phyloP scores from a whole-genome alignment of 129 eudicot genomes.

The Centella asiatica region DNA sequence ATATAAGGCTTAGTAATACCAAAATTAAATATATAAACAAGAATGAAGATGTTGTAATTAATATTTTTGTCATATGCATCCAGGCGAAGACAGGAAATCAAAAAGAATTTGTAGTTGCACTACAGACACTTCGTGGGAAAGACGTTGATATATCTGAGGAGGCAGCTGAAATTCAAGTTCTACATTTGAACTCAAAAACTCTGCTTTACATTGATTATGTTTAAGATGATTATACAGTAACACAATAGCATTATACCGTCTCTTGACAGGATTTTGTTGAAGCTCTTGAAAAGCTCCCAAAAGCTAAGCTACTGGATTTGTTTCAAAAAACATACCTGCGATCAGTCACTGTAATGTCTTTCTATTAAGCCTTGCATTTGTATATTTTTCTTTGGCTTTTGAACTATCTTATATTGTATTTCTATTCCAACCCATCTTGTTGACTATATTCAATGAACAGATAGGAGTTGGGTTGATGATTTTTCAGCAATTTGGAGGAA shows the following conservation, averaged over 20 bases:
- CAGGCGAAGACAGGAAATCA: slow-evolving; percentile 55
- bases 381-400: background rate
- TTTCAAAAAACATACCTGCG: slow-evolving; percentile 41
- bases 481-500: slow-evolving; percentile 65
- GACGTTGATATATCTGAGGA: slow-evolving; percentile 47
- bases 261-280: slow-evolving; percentile 39
- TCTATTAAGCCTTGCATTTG: background rate
- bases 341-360: slow-evolving; percentile 39
- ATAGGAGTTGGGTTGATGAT: slow-evolving; percentile 68
- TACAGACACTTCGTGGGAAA: slow-evolving; percentile 45
- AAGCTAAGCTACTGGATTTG: slow-evolving; percentile 37
- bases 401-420: background rate
- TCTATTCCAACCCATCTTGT: slow-evolving; percentile 8
- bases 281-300: slow-evolving; percentile 44
- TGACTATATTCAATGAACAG: slow-evolving; percentile 20
- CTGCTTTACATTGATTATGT: background rate
- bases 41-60: background rate
- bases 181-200: background rate
- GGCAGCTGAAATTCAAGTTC: slow-evolving; percentile 50
- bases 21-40: background rate
- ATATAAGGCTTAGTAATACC: background rate
- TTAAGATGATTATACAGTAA: background rate
- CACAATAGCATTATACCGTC: background rate
- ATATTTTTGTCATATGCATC: background rate
- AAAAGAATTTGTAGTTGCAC: slow-evolving; percentile 33